phyloP scores from a whole-genome alignment of 2,329 filamentous ascomycete species.

The Ophiostoma sp. region DNA sequence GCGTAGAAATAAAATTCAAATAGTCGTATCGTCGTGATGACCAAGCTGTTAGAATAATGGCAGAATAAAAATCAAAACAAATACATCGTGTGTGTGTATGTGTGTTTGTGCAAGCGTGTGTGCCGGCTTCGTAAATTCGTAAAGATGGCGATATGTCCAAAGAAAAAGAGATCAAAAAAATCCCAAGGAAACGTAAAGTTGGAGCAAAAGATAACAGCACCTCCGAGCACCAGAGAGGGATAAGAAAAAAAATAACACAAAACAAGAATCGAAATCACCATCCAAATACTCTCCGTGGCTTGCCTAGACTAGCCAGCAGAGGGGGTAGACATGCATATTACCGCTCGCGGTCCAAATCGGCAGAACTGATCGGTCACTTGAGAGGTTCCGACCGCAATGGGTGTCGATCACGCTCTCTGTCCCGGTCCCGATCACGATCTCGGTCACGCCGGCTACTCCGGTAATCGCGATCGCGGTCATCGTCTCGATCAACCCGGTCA shows the following conservation, averaged over 20 bases:
- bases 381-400: conserved; percentile 44
- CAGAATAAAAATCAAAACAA: background rate
- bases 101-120: background rate
- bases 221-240: background rate
- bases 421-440: conserved; percentile 35
- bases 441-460: conserved; percentile 19
- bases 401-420: conserved; percentile 39
- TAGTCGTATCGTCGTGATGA: background rate
- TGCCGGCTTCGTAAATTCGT: background rate
- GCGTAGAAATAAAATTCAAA: background rate
- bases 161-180: background rate
- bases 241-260: background rate
- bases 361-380: conserved; percentile 52
- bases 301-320: background rate
- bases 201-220: background rate
- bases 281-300: background rate
- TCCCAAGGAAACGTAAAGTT: background rate
- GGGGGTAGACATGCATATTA: conserved; percentile 28
- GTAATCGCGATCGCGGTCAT: conserved; percentile 24
- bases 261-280: background rate
- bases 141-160: background rate
- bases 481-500: conserved; percentile 27
- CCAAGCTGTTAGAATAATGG: background rate
- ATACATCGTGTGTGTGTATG: background rate
- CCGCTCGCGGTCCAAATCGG: conserved; percentile 48